Base-by-base conservation (phyloP, 805 yeast genomes). In the Scheffersomyces coipomensis region DNA sequence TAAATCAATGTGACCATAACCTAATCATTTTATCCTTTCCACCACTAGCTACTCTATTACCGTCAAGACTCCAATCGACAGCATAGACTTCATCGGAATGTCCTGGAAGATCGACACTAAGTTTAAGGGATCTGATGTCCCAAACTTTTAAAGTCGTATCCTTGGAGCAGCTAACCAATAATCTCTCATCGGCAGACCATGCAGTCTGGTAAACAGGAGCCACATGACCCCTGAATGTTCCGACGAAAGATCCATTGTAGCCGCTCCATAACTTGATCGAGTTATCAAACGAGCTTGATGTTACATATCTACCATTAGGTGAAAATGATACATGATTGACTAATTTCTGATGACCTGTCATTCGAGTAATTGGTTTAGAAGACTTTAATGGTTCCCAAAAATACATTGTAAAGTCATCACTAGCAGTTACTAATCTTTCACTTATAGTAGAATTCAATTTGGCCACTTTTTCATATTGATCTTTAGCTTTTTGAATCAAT, bases 41-140 rank as follows among this genome's bases (percentile, higher is more conserved):
- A 16, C 98, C 99, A 59, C 97, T 87, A n/a, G 91, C 95, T 10
- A 93, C 98, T 49, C 83, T 75, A 48, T 78, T 78, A 33, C 99
- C 99, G 59, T 93, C 99, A 40, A 85, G 80, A 68, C 97, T 87
- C 99, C 99, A 93, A 55, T 93, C 99, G 3, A 93, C 97, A 0
- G 97, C 95, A 58, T 79, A 93, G 1, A 93, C 96, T 64, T 93
- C 99, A 56, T 93, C 99, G 12, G 82, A 70, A 58, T 93, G 99
- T 1, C 99, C 99, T 0, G 99, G 99, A 42, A 93, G 75, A 62
- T 93, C 99, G 13, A 84, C 88, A 42, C 81, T 76, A 40, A 93
- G 68, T 57, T 91, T 91, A 47, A 84, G 75, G 3, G 96, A 86
- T 53, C 86, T 78, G 17, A 91, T 81, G 56, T 91, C 97, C 98